These are phyloP conservation scores for Colletotrichum sansevieriae DNA, from an alignment of 2,329 filamentous ascomycete genomes.

Conservation along the genomic window DNA sequence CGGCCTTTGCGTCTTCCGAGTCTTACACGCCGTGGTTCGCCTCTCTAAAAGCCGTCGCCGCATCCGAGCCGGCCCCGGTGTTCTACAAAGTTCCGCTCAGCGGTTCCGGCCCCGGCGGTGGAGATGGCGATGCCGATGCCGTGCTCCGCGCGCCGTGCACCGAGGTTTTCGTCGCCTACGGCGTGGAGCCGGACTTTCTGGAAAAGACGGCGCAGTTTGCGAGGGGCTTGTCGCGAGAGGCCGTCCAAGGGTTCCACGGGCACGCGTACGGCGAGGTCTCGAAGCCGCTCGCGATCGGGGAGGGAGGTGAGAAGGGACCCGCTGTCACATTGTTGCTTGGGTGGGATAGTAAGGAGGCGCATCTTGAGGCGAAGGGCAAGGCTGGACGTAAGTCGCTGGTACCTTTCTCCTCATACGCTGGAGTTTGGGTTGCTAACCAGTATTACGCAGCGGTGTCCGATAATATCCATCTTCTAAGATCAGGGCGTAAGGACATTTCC, in stretches of 20 bases:
- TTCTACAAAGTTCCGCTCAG: constrained; percentile 43
- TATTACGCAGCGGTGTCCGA: constrained; percentile 50
- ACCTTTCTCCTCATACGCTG: background rate
- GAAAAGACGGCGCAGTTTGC: constrained; percentile 46
- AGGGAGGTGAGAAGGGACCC: constrained; percentile 47
- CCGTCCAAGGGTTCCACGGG: constrained; percentile 49
- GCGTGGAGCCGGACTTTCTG: constrained; percentile 46
- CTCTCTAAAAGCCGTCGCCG: constrained; percentile 49
- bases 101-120: constrained; percentile 7
- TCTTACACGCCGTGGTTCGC: constrained; percentile 57
- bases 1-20: constrained; percentile 57
- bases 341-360: constrained; percentile 56
- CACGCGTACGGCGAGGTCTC: constrained; percentile 51
- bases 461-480: constrained; percentile 51
- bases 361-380: constrained; percentile 47
- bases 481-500: constrained; percentile 48
- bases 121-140: constrained; percentile 35
- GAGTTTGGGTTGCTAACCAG: background rate
- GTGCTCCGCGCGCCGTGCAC: constrained; percentile 53
- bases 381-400: constrained; percentile 42
- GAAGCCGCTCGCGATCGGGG: constrained; percentile 46
- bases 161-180: constrained; percentile 54
- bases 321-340: constrained; percentile 53
- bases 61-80: constrained; percentile 42
- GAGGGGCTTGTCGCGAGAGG: constrained; percentile 46